Percentiles rank a stretch among this genome's conserved stretches.
Conservation (phyloP, 1,284 basidiomycete genomes). For the Puccinia polysora region DNA sequence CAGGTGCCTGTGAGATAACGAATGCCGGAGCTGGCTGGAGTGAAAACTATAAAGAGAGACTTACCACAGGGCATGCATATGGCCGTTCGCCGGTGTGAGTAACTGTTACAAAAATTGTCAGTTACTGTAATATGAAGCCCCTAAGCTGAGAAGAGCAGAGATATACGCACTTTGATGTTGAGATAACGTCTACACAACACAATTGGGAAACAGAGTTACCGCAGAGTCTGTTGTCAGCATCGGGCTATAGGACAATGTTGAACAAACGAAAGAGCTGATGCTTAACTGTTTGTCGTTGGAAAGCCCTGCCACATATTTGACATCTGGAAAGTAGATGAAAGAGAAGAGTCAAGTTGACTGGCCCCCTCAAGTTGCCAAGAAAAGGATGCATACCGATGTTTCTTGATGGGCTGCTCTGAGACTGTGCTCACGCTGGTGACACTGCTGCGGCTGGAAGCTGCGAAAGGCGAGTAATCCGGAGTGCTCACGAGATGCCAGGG, state of each 20-base stretch:
- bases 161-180: constrained; percentile 35
- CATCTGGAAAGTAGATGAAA: constrained; percentile 27
- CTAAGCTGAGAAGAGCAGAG: not conserved
- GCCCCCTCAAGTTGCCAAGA: too few species aligned
- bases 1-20: not conserved
- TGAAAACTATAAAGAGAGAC: not conserved
- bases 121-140: not conserved
- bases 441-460: not conserved
- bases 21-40: too few species aligned
- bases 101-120: not conserved
- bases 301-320: constrained; percentile 35
- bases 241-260: too few species aligned
- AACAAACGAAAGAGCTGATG: not conserved
- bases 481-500: not conserved
- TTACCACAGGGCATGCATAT: constrained; percentile 34
- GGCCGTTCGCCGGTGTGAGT: constrained; percentile 40
- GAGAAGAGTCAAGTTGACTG: too few species aligned
- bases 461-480: not conserved
- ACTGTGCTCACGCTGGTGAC: not conserved
- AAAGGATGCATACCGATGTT: constrained; percentile 15
- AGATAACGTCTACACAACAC: constrained; percentile 24
- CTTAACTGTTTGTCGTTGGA: constrained; percentile 39
- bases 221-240: too few species aligned
- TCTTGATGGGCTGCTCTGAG: constrained; percentile 17
- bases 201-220: not conserved